Percentiles rank a stretch among this genome's conserved stretches.
Evolutionary conservation across 2,329 filamentous ascomycete species (phyloP).

Genomic region (Beauveria pseudobassiana): DNA sequence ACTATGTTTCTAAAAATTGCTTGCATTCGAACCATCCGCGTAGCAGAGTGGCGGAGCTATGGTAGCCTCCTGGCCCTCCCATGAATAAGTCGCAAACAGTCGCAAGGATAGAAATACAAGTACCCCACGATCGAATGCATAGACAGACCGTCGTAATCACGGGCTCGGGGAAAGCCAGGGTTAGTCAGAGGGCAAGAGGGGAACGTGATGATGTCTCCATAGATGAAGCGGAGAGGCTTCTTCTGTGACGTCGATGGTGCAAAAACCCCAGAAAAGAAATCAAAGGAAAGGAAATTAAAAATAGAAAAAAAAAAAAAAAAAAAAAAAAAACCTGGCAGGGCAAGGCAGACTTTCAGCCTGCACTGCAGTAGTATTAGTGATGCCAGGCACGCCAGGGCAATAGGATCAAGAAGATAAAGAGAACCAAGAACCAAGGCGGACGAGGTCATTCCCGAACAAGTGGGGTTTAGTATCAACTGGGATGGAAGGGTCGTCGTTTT

Average conservation of each 20-base stretch:
- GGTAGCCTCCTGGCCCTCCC: neutral
- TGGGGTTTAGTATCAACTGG: neutral
- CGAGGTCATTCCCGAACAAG: neutral
- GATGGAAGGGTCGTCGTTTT: conserved; percentile 1
- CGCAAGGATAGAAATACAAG: neutral
- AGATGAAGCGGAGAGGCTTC: neutral
- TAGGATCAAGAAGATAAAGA: neutral
- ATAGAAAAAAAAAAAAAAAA: too few species aligned
- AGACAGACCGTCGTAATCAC: neutral
- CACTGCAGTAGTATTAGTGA: neutral
- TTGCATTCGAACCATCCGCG: neutral
- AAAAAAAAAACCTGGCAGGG: neutral
- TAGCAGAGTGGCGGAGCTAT: neutral
- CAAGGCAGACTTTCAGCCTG: neutral
- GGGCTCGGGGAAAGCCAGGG: neutral
- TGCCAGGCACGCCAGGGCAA: neutral
- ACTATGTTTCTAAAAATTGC: neutral
- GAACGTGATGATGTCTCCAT: neutral
- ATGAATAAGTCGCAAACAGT: neutral
- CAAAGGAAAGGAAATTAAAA: too few species aligned
- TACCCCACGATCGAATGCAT: conserved; percentile 6
- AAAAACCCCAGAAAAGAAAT: too few species aligned
- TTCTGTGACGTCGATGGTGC: neutral
- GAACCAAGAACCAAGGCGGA: neutral
- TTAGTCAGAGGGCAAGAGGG: neutral